phyloP scores from a whole-genome alignment of 495 filamentous ascomycete genomes.

The Annulohypoxylon moriforme region DNA sequence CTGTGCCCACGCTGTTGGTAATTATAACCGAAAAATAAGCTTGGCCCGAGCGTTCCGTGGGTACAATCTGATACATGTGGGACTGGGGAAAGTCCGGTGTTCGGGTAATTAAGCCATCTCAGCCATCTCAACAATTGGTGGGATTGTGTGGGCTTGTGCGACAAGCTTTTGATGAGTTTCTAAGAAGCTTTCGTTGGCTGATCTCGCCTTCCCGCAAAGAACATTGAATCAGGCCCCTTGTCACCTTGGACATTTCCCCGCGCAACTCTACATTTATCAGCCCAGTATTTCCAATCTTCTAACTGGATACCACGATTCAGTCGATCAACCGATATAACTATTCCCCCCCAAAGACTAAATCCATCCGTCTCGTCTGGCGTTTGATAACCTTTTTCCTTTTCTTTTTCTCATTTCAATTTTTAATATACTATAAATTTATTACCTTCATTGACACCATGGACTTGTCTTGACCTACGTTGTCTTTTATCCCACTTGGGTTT shows the following conservation, averaged over 20 bases:
- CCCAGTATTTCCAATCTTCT: not conserved
- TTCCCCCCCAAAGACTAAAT: slow-evolving; percentile 4
- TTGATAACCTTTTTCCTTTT: slow-evolving; percentile 4
- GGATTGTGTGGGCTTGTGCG: slow-evolving; percentile 14
- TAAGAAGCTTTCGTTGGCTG: slow-evolving; percentile 17
- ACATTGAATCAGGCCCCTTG: slow-evolving; percentile 1
- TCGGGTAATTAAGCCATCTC: slow-evolving; percentile 29
- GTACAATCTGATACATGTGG: not conserved
- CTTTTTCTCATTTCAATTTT: not conserved
- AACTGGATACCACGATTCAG: not conserved
- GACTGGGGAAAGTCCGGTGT: slow-evolving; percentile 35
- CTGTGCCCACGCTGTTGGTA: not conserved
- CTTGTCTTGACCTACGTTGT: slow-evolving; percentile 21
- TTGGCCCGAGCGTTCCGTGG: slow-evolving; percentile 26
- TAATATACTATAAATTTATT: slow-evolving; percentile 5
- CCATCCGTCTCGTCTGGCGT: not conserved
- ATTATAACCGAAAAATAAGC: not conserved
- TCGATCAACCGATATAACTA: not conserved
- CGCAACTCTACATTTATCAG: slow-evolving; percentile 7
- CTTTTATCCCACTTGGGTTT: slow-evolving; percentile 9
- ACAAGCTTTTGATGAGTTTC: slow-evolving; percentile 32
- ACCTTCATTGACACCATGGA: slow-evolving; percentile 23
- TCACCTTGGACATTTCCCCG: slow-evolving; percentile 5
- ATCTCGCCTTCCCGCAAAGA: slow-evolving; percentile 9
- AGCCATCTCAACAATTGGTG: slow-evolving; percentile 32